Evolutionary conservation across 2,329 filamentous ascomycete genomes (phyloP).

Genomic region (Neurospora sp.): DNA sequence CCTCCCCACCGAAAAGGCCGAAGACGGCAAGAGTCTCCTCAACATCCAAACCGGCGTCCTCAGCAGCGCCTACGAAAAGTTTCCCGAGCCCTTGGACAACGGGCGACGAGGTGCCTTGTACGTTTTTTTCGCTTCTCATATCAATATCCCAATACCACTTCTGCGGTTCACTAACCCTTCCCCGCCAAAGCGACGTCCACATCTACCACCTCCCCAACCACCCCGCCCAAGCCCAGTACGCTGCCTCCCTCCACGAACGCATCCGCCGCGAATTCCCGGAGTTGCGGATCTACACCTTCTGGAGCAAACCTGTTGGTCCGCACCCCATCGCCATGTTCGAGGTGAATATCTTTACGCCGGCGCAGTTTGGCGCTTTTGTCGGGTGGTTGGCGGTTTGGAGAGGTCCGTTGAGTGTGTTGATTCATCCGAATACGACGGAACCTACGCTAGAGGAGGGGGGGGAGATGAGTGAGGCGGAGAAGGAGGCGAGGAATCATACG

Average conservation of each 20-base stretch:
- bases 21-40: conserved; percentile 67
- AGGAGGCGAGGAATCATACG: conserved; percentile 47
- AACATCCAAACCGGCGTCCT: conserved; percentile 52
- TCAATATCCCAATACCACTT: too few relatives aligned
- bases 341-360: conserved; percentile 76
- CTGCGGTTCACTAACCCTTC: not conserved
- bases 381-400: conserved; percentile 76
- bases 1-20: conserved; percentile 46
- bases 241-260: conserved; percentile 45
- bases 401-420: conserved; percentile 65
- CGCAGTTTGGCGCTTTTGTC: conserved; percentile 81
- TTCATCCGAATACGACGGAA: conserved; percentile 73
- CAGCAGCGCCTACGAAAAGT: conserved; percentile 61
- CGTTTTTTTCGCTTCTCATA: conserved; percentile 14
- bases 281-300: conserved; percentile 69
- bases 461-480: conserved; percentile 20
- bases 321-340: conserved; percentile 87
- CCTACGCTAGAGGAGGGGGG: conserved; percentile 7
- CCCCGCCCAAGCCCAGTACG: conserved; percentile 53
- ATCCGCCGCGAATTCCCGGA: conserved; percentile 82
- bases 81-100: conserved; percentile 58
- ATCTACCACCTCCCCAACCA: conserved; percentile 69
- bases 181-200: conserved; percentile 56
- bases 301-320: conserved; percentile 68
- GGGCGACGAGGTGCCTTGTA: conserved; percentile 61